Base-by-base conservation (phyloP, 768 basidiomycete genomes). In the Phlebiopsis gigantea region DNA sequence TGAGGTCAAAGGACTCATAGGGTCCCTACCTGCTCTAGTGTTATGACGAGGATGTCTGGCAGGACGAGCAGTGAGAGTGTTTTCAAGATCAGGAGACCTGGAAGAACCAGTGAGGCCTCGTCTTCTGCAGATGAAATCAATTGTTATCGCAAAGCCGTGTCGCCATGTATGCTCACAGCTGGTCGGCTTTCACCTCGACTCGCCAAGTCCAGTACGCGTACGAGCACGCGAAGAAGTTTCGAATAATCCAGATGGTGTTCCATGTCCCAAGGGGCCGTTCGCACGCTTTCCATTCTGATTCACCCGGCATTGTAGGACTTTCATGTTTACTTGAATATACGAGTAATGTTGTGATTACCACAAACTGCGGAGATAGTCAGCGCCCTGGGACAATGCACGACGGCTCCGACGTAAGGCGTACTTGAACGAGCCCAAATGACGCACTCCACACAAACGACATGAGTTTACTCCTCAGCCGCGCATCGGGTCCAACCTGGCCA, bases 221-320 rank as follows among this genome's bases (percentile, higher is more conserved):
- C 25, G 65, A 62, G 34, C 75, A 72, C 8, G 81, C 79, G 31
- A 87, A 62, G 10, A 73, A 65, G 1, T 79, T 79, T 51, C 84
- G 75, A 19, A 76, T 71, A 24, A 84, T 66, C 87, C 87, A 89
- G 4, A 89, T 71, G 31, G 76, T 74, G 51, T 84, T 79, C 87
- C 87, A 89, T 1, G 75, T 70, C 5, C 88, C 87, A 24, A 89
- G 67, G 7, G 87, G 87, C 17, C 81, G 77, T 44, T 75, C 75
- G 61, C 87, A 89, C 0, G 84, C 83, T 24, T 70, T 62, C 75
- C 86, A 86, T 70, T 89, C 87, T 47, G 74, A 77, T 41, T 72
- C 53, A 3, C 55, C 59, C 2, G 69, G 66, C 34, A 73, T 46
- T 0, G 68, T 73, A 2, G 79, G 80, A 60, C 81, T 85, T 60